A percentile compares a stretch with the other conserved stretches of the same genome.
Conservation (phyloP, 495 filamentous ascomycete species). For the Hypoxylon trugodes region DNA sequence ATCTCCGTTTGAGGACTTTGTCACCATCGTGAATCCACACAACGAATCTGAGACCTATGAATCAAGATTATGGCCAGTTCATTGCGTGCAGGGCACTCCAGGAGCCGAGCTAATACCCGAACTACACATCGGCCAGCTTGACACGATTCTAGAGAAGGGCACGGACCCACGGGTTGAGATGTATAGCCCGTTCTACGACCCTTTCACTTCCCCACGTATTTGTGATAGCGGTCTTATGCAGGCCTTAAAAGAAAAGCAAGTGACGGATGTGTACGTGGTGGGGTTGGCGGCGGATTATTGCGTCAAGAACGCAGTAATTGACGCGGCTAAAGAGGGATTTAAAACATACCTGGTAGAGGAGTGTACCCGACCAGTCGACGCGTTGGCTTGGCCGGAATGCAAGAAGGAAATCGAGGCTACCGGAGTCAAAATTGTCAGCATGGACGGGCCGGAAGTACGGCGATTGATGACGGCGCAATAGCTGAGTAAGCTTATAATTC, state of each 20-base stretch:
- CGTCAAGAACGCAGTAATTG: constrained; percentile 80
- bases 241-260: constrained; percentile 61
- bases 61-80: constrained; percentile 85
- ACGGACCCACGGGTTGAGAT: constrained; percentile 78
- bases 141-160: constrained; percentile 80
- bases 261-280: constrained; percentile 82
- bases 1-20: constrained; percentile 68
- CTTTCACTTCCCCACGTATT: constrained; percentile 62
- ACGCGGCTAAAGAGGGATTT: constrained; percentile 81
- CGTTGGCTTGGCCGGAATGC: constrained; percentile 62
- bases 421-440: constrained; percentile 56
- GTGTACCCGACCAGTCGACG: constrained; percentile 74
- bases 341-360: constrained; percentile 79
- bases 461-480: constrained; percentile 37
- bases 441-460: constrained; percentile 53
- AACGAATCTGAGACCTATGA: constrained; percentile 69
- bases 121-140: constrained; percentile 66
- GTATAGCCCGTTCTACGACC: constrained; percentile 88
- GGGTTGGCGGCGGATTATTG: constrained; percentile 92
- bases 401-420: constrained; percentile 63
- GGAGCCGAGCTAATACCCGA: constrained; percentile 82
- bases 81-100: constrained; percentile 79
- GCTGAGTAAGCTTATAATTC: not conserved
- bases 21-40: constrained; percentile 72
- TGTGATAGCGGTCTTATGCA: constrained; percentile 67